Base-by-base conservation (phyloP, 805 yeast genomes). In the Danielozyma ontarioensis region DNA sequence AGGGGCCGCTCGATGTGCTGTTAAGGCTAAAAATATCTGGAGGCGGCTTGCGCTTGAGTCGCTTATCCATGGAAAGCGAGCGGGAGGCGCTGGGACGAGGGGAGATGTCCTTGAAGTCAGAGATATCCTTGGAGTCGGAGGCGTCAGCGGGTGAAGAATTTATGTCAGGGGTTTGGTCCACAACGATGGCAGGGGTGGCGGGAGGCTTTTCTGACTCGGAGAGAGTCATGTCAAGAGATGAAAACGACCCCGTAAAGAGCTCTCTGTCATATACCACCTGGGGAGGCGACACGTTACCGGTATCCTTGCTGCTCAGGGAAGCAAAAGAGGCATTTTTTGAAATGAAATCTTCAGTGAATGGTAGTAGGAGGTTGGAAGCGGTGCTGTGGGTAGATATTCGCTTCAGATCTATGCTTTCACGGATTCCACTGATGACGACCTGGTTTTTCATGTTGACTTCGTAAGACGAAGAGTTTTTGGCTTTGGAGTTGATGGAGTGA, bases 361-460 rank as follows among this genome's bases (percentile, higher is more conserved):
- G 18, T n/a, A 15, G 24, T 6, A 26, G 31, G 32, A 14, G 26
- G 17, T 25, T 16, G n/a, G n/a, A n/a, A n/a, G n/a, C n/a, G n/a
- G n/a, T n/a, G 15, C 23, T 13, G 25, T 36, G 41, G 8, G 61
- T 49, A 16, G 38, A 35, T n/a, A 54, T 40, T 14, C 63, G 41
- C 31, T 59, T 56, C 55, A 44, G 55, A 28, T 65, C 68, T 24
- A 66, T 54, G 29, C 63, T 53, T 18, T 59, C 61, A 33, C 70
- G 47, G 27, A 64, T 48, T 28, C 56, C 64, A 18, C 48, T 48
- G n/a, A 62, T 27, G 13, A 58, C 46, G 4, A 35, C 35, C 32
- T 50, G 53, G 29, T 50, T 44, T 32, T 48, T 51, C 17, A 35
- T 37, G 11, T 33, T 22, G 12, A 45, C 31, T 15, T 51, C 53